Percentiles rank a stretch among this genome's conserved stretches.
These are phyloP conservation scores for Acanthamoeba healyi DNA, from an alignment of 208 protist species.

Conservation along the genomic window DNA sequence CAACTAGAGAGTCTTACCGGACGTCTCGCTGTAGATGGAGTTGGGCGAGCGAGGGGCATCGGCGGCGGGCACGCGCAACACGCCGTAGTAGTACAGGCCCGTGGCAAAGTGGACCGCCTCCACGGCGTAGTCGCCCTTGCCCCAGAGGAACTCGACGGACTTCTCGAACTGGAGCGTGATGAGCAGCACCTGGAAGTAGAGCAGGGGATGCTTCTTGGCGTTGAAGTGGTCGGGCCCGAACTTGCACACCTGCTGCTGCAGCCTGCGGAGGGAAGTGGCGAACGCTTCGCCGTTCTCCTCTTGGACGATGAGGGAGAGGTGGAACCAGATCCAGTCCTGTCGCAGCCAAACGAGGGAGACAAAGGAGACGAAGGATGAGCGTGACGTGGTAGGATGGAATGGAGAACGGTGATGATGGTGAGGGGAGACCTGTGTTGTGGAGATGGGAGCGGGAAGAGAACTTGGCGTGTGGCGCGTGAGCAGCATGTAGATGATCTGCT, in stretches of 20 bases:
- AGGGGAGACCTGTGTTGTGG: neutral
- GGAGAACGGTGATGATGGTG: no score
- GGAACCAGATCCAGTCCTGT: constrained; percentile 57
- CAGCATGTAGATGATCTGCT: neutral
- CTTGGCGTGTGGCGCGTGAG: neutral
- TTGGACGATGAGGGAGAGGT: constrained; percentile 3
- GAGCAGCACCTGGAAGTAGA: constrained; percentile 66
- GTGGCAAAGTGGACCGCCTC: constrained; percentile 18
- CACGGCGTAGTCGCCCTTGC: constrained; percentile 9
- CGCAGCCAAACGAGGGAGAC: no score
- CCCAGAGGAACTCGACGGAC: constrained; percentile 15
- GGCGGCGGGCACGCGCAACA: constrained; percentile 8
- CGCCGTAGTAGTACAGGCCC: constrained; percentile 30
- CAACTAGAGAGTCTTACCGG: no score
- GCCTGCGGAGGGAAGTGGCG: neutral
- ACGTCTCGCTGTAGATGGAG: neutral
- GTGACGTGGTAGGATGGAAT: no score
- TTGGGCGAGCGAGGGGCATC: neutral
- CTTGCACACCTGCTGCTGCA: constrained; percentile 38
- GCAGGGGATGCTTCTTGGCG: constrained; percentile 29
- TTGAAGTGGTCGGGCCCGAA: constrained; percentile 35
- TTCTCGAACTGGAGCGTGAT: constrained; percentile 49
- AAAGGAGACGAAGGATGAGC: no score
- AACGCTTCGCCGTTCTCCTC: constrained; percentile 21
- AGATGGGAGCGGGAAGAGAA: constrained; percentile 17